Evolutionary conservation across 2,329 filamentous ascomycete genomes (phyloP).

Genomic region (Exophiala sp.): DNA sequence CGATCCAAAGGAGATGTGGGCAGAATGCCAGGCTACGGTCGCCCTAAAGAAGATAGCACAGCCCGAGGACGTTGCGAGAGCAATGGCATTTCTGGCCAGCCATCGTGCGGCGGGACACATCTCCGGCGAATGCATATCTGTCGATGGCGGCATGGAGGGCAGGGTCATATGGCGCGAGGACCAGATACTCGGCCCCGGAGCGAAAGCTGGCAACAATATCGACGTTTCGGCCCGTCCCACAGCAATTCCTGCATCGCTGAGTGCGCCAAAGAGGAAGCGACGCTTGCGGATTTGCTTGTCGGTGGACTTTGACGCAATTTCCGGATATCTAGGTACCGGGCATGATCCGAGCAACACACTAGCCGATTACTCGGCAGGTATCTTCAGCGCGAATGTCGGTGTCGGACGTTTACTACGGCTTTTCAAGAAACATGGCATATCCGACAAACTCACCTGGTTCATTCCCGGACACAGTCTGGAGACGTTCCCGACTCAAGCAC

Average conservation of each 20-base stretch:
- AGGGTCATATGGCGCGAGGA: slow-evolving; percentile 49
- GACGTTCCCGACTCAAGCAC: slow-evolving; percentile 52
- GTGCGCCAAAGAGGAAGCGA: slow-evolving; percentile 12
- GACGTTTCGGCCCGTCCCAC: neutral
- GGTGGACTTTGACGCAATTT: slow-evolving; percentile 58
- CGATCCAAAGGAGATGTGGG: slow-evolving; percentile 49
- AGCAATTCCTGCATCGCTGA: slow-evolving; percentile 7
- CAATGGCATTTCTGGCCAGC: slow-evolving; percentile 50
- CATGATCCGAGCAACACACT: slow-evolving; percentile 52
- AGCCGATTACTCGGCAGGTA: slow-evolving; percentile 54
- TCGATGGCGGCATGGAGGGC: slow-evolving; percentile 53
- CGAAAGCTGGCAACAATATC: neutral
- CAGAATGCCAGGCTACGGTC: slow-evolving; percentile 50
- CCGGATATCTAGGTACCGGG: slow-evolving; percentile 59
- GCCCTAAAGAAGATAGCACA: slow-evolving; percentile 47
- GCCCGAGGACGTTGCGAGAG: slow-evolving; percentile 48
- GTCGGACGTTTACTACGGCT: slow-evolving; percentile 54
- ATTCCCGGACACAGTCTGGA: slow-evolving; percentile 59
- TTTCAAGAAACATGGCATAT: slow-evolving; percentile 50
- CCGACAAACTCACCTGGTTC: slow-evolving; percentile 57
- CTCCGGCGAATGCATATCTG: slow-evolving; percentile 51
- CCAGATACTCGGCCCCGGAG: slow-evolving; percentile 31
- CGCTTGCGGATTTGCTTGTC: slow-evolving; percentile 34
- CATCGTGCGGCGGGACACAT: slow-evolving; percentile 53
- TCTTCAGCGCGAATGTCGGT: slow-evolving; percentile 56